These are phyloP conservation scores for Thymus quinquecostatus DNA, from an alignment of 257 asterid species.

Conservation along the genomic window DNA sequence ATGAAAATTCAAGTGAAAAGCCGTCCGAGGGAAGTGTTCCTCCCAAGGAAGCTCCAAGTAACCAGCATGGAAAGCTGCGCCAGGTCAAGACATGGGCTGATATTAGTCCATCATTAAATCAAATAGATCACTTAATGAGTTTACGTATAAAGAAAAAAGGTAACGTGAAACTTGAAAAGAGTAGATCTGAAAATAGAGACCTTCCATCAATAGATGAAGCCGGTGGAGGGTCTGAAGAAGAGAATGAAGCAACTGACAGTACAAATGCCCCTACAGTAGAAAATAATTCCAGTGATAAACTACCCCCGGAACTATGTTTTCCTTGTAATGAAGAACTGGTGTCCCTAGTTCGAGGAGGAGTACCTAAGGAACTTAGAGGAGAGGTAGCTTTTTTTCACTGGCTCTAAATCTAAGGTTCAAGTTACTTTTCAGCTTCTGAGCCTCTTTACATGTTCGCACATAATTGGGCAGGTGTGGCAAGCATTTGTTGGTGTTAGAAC, in stretches of 20 bases:
- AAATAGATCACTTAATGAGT: conserved; percentile 71
- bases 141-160: conserved; percentile 60
- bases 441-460: conserved; percentile 27
- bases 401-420: conserved; percentile 22
- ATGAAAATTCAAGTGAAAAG: conserved; percentile 39
- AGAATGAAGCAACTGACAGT: conserved; percentile 41
- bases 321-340: conserved; percentile 81
- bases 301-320: conserved; percentile 30
- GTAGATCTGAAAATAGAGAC: conserved; percentile 25
- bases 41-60: conserved; percentile 41
- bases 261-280: conserved; percentile 41
- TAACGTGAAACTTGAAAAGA: conserved; percentile 39
- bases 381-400: conserved; percentile 54
- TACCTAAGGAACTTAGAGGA: conserved; percentile 92
- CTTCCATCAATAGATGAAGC: conserved; percentile 58
- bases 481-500: conserved; percentile 86
- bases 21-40: conserved; percentile 32
- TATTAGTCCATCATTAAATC: conserved; percentile 56
- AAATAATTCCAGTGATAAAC: too few relatives aligned
- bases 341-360: conserved; percentile 89
- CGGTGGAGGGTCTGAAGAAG: conserved; percentile 48
- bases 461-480: conserved; percentile 89
- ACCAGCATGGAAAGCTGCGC: conserved; percentile 41
- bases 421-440: conserved; percentile 5
- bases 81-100: conserved; percentile 71